Evolutionary conservation across 2,329 filamentous ascomycete species (phyloP), one percentile per base, ranked within the genome.

Genomic region (Beauveria sp.): DNA sequence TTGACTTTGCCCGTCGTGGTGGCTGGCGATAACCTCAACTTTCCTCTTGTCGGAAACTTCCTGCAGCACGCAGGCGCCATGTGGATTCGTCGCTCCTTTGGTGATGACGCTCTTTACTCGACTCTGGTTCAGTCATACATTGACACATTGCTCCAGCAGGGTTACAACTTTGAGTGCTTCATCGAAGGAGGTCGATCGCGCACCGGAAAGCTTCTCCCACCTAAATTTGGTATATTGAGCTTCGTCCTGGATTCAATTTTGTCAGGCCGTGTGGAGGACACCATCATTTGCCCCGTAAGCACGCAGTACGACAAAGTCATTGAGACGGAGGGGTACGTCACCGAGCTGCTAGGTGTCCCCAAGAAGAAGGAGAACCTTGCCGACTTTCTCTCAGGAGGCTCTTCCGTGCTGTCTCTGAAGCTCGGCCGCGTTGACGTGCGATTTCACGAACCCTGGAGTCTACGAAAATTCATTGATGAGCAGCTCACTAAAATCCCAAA

Each of bases 261-360:
- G 6, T 96, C 91, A 0, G 92, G 93, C 0, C 84, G 93, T 7
- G 92, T 96, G 0, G 81, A 96, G 52, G 95, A 99, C 73, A 88
- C 91, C 38, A 90, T 97, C 47, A 91, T 99, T 58, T 96, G 93
- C 67, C 95, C 95, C 0, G 95, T 99, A 51, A 96, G 90, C 73
- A 97, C 93, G 0, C 95, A 99, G 72, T 99, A 99, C 71, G 95
- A 99, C 79, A 99, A 98, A 71, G 95, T 99, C 61, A 96, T 99
- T 63, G 95, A 99, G 74, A 96, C 96, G 1, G 92, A 96, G 74
- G 95, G 92, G 5, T 99, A 99, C 70, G 93, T 98, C 50, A 95
- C 87, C 40, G 95, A 99, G 73, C 83, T 99, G 2, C 82, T 99
- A 0, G 95, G 95, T 3, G 88, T 96, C 64, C 95, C 95, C 0